Evolutionary conservation across 2,329 filamentous ascomycete species (phyloP).

Genomic region (Metarhizium humberi): DNA sequence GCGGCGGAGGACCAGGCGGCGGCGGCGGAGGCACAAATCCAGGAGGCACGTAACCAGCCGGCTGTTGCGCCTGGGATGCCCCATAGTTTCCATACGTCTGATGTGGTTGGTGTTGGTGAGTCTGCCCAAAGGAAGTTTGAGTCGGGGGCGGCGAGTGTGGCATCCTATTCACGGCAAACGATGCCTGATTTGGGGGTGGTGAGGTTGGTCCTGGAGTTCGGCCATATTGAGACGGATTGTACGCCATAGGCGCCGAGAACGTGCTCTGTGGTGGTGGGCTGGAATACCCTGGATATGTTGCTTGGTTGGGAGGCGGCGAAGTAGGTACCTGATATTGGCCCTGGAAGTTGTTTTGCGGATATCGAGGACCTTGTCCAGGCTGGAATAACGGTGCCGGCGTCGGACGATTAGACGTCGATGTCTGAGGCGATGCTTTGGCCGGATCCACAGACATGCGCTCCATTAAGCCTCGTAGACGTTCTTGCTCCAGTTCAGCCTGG

Average conservation of each 20-base stretch:
- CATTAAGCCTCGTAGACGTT: constrained; percentile 82
- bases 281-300: constrained; percentile 32
- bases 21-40: constrained; percentile 56
- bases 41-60: constrained; percentile 36
- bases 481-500: constrained; percentile 75
- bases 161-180: constrained; percentile 31
- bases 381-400: constrained; percentile 40
- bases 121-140: constrained; percentile 38
- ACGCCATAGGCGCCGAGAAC: constrained; percentile 38
- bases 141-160: constrained; percentile 49
- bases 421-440: constrained; percentile 26
- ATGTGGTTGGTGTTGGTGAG: constrained; percentile 37
- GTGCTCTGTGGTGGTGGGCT: constrained; percentile 30
- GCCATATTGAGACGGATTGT: constrained; percentile 52
- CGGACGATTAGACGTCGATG: constrained; percentile 13
- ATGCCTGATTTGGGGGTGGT: constrained; percentile 53
- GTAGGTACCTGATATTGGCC: constrained; percentile 52
- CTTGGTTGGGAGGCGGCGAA: constrained; percentile 43
- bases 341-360: constrained; percentile 43
- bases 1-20: constrained; percentile 51
- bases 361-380: constrained; percentile 34
- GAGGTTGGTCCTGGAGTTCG: constrained; percentile 48
- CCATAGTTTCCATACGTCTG: constrained; percentile 27
- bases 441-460: constrained; percentile 88
- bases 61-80: constrained; percentile 18